Base-by-base conservation (phyloP, 2,329 filamentous ascomycete genomes). In the Hysterium pulicare region DNA sequence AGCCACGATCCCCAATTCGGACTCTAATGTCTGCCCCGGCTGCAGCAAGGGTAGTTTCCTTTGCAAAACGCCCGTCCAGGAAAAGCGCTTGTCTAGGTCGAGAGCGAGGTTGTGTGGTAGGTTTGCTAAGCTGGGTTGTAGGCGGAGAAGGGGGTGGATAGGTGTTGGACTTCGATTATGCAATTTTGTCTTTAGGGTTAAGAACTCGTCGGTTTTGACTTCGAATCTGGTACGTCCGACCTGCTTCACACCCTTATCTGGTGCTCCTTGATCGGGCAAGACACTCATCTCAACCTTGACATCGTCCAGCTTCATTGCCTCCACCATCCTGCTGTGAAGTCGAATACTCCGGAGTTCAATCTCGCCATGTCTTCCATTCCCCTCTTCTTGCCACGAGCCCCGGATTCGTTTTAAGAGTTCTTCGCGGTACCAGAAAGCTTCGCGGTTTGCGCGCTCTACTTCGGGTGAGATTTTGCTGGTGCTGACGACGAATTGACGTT, bases 351-450 rank as follows among this genome's bases (percentile, higher is more conserved):
- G 82, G 4, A 95, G 71, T 59, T 95, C 88, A 39, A 96, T 78
- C 1, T 73, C 74, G 2, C 90, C 90, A 34, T 72, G 69, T 30
- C 84, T 76, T 2, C 70, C 71, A 15, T 55, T 53, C 3, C 52
- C 81, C 13, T 71, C 68, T 51, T 83, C 79, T 42, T 73, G 79
- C 90, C 90, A 96, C 0, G 75, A 79, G 0, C 84, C 89, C 20
- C 75, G 76, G 8, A 95, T 69, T 32, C 75, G 74, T 46, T 85
- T 83, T 3, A 96, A 76, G 2, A 96, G 77, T 58, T 81, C 82
- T 63, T 95, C 87, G 13, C 90, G 81, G 64, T 89, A 95, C 90
- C 90, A 96, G 63, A 96, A 96, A 0, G 84, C 82, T 68, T 95
- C 89, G 39, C 90, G 77, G 46, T 78, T 85, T 10, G 82, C 79